A percentile compares a stretch with the other conserved stretches of the same genome.
These are phyloP conservation scores for Diplodia corticola DNA, from an alignment of 2,329 filamentous ascomycete species.

Conservation along the genomic window DNA sequence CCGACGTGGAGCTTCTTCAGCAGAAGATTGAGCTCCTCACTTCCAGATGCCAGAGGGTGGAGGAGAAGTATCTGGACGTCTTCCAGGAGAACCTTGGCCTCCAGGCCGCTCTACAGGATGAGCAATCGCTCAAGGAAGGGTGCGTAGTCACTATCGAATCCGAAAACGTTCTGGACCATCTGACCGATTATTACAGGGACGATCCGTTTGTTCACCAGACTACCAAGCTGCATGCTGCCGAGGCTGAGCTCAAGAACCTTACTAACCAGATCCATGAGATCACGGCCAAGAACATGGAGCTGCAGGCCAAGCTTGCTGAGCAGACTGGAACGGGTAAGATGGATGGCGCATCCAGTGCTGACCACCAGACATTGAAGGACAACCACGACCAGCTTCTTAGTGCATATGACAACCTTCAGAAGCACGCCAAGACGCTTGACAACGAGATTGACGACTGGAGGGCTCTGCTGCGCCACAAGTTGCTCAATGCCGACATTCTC, in stretches of 20 bases:
- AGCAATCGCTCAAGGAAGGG: conserved; percentile 31
- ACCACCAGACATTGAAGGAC: conserved; percentile 34
- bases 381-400: conserved; percentile 39
- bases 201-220: conserved; percentile 41
- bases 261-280: conserved; percentile 23
- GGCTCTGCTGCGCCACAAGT: conserved; percentile 35
- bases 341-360: conserved; percentile 33
- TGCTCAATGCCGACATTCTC: conserved; percentile 37
- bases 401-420: conserved; percentile 37
- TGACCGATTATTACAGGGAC: conserved; percentile 11
- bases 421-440: conserved; percentile 38
- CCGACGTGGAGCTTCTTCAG: conserved; percentile 37
- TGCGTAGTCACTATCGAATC: conserved; percentile 26
- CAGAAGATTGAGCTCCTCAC: conserved; percentile 44
- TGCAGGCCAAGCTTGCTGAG: conserved; percentile 20
- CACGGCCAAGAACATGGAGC: conserved; percentile 23
- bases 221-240: conserved; percentile 39
- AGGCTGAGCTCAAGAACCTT: conserved; percentile 30
- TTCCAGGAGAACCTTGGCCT: conserved; percentile 44
- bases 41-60: conserved; percentile 39
- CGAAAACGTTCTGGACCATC: conserved; percentile 9
- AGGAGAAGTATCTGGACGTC: conserved; percentile 44
- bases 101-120: conserved; percentile 39
- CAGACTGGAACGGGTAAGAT: conserved; percentile 16
- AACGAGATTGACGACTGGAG: conserved; percentile 39